These are phyloP conservation scores for Conticribra weissflogii DNA, from an alignment of 108 stramenopile species.

Conservation along the genomic window DNA sequence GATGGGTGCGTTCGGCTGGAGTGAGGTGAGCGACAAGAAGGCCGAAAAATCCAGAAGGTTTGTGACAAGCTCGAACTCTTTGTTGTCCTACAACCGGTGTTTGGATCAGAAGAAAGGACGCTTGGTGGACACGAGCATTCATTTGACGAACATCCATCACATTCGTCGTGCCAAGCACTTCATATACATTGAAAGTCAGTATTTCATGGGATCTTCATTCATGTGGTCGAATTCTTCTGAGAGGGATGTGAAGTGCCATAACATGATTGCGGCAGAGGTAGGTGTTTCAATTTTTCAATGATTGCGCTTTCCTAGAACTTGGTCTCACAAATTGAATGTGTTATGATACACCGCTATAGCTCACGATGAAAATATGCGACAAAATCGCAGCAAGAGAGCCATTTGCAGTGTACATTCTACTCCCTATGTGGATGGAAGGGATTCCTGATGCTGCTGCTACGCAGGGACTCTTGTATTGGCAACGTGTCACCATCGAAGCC, in stretches of 20 bases:
- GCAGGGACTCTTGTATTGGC: constrained; percentile 54
- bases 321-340: no score
- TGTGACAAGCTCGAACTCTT: constrained; percentile 11
- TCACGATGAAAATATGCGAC: constrained; percentile 61
- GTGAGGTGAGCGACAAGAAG: constrained; percentile 18
- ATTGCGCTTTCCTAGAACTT: no score
- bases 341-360: not conserved
- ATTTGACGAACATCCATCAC: constrained; percentile 48
- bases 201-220: constrained; percentile 58
- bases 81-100: constrained; percentile 23
- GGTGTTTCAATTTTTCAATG: not conserved
- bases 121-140: constrained; percentile 46
- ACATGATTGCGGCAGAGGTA: constrained; percentile 64
- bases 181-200: constrained; percentile 67
- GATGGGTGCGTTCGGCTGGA: constrained; percentile 13
- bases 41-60: constrained; percentile 27
- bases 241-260: constrained; percentile 47
- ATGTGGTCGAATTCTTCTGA: constrained; percentile 44
- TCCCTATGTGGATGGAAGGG: constrained; percentile 71
- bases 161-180: constrained; percentile 60
- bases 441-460: constrained; percentile 45
- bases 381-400: constrained; percentile 61
- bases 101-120: constrained; percentile 51
- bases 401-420: constrained; percentile 65
- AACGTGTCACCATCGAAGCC: constrained; percentile 53